phyloP scores from a whole-genome alignment of 176 grass and related monocot genomes.

The Elymus sibiricus region DNA sequence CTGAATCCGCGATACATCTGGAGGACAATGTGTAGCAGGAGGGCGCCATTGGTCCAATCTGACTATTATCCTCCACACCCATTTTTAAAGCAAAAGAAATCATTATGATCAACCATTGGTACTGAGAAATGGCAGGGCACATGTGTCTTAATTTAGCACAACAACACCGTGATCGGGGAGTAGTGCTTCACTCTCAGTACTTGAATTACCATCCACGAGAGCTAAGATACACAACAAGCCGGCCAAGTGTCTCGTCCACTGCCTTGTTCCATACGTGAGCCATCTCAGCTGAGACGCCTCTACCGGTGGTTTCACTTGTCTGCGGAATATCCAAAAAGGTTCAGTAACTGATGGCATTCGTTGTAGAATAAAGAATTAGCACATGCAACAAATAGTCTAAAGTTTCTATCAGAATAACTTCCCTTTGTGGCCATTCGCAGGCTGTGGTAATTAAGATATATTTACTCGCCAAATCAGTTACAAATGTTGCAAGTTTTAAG shows the following conservation, averaged over 20 bases:
- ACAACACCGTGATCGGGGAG: background rate
- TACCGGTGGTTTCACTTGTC: slow-evolving; percentile 1
- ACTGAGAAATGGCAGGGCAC: slow-evolving; percentile 2
- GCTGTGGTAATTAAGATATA: background rate
- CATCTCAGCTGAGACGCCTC: slow-evolving; percentile 20
- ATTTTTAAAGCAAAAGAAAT: slow-evolving; percentile 18
- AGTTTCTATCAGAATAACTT: background rate
- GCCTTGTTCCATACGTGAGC: slow-evolving; percentile 57
- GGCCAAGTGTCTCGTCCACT: slow-evolving; percentile 50
- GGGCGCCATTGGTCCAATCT: background rate
- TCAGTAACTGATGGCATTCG: background rate
- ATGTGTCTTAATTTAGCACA: slow-evolving; percentile 9
- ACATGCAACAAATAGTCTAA: background rate
- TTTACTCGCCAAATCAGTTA: background rate
- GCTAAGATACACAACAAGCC: slow-evolving; percentile 53
- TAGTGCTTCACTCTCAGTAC: background rate
- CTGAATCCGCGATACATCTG: background rate
- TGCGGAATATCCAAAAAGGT: slow-evolving; percentile 4
- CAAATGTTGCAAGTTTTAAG: background rate
- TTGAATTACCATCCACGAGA: slow-evolving; percentile 55
- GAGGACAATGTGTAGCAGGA: background rate
- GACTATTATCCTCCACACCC: background rate
- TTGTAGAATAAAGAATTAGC: background rate
- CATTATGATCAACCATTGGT: background rate
- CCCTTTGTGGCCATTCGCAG: background rate